Percentiles rank a stretch among this genome's conserved stretches.
Conservation (phyloP, 768 basidiomycete genomes). For the Cyclocybe cylindracea region DNA sequence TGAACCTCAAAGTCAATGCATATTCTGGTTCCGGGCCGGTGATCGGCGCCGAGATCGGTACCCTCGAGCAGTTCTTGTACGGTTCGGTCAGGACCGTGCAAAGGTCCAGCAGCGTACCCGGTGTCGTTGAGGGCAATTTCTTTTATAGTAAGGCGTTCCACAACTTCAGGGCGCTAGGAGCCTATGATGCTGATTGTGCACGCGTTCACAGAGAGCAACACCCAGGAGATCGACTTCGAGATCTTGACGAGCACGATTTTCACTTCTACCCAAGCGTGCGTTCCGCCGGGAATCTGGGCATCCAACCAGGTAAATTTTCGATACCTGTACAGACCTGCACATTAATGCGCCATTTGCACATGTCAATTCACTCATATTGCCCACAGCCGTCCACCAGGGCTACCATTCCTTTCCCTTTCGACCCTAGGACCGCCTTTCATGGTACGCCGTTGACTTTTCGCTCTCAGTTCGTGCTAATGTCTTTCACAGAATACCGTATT, state of each 20-base stretch:
- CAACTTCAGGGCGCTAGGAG: background rate
- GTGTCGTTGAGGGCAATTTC: slow-evolving; percentile 37
- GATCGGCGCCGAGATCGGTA: slow-evolving; percentile 29
- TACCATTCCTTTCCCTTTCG: slow-evolving; percentile 31
- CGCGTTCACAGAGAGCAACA: slow-evolving; percentile 23
- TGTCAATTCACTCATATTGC: background rate
- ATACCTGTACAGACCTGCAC: background rate
- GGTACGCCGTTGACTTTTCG: slow-evolving; percentile 19
- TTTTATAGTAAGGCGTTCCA: slow-evolving; percentile 27
- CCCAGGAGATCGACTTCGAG: slow-evolving; percentile 35
- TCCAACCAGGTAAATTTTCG: slow-evolving; percentile 28
- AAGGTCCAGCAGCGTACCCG: slow-evolving; percentile 33
- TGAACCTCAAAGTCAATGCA: slow-evolving; percentile 33
- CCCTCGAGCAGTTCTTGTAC: slow-evolving; percentile 28
- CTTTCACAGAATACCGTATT: slow-evolving; percentile 31
- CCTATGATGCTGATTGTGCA: background rate
- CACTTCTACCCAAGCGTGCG: slow-evolving; percentile 17
- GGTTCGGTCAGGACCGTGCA: slow-evolving; percentile 35
- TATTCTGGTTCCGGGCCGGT: slow-evolving; percentile 30
- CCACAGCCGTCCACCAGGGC: slow-evolving; percentile 2
- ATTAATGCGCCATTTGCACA: background rate
- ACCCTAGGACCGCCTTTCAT: slow-evolving; percentile 33
- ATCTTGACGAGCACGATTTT: slow-evolving; percentile 35
- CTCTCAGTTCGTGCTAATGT: background rate
- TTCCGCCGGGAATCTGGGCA: slow-evolving; percentile 37